Base-by-base conservation (phyloP, 495 filamentous ascomycete genomes). In the Zalerion maritima region DNA sequence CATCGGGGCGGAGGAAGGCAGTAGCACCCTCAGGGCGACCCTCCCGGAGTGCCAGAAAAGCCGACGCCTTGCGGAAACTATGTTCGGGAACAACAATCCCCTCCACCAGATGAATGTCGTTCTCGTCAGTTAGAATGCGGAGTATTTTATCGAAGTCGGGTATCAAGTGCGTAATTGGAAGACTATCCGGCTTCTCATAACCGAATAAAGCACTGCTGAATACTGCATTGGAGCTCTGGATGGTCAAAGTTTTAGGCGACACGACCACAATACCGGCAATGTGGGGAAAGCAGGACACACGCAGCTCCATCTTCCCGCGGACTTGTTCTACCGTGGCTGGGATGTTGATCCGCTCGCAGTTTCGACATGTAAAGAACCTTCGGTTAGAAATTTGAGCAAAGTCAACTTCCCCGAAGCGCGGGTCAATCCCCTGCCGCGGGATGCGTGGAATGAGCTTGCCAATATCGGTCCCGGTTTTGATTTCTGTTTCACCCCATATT, bases 11-110 rank as follows among this genome's bases (percentile, higher is more conserved):
- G 9, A 83, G 58, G 36, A 96, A 91, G 13, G 74, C 67, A 1
- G 71, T 62, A 4, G 81, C 75, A 5, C 81, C 80, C 44, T 79
- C 70, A 18, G 74, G 69, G 22, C 75, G 80, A 12, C 77, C 81
- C 40, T 94, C 81, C 27, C 79, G 71, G 26, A 94, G 57, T 4
- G 81, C 75, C 10, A 92, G 67, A 26, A 91, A 65, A 1, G 81
- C 82, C 38, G 82, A 68, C 9, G 89, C 91, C 29, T 86, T 78
- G 21, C 91, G 73, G 51, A 96, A 96, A 35, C 78, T 89, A 47
- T 93, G 82, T 53, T 97, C 89, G 4, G 89, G 91, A 29, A 97
- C 76, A 17, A 97, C 85, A 31, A 96, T 84, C n/a, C 89, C 91
- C 49, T 97, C 91, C 10, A 77, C 67, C 12, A 94, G 62, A 14